Percentiles rank a stretch among this genome's conserved stretches.
These are phyloP conservation scores for Pistacia vera DNA, from an alignment of 345 rosid genomes.

Conservation along the genomic window DNA sequence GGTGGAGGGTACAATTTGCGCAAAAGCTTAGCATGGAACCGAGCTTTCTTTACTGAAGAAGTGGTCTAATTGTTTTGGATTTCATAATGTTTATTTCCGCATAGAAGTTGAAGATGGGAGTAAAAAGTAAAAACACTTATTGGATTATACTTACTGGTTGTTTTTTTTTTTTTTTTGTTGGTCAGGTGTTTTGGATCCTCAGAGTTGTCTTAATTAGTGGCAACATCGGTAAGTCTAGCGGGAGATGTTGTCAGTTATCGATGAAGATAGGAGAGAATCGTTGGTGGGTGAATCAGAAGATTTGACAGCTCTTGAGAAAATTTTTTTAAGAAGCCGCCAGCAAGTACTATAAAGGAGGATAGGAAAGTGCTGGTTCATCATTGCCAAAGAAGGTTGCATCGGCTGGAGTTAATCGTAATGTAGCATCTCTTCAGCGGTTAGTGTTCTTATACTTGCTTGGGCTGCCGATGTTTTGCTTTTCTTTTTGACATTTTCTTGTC, in stretches of 20 bases:
- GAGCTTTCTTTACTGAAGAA: conserved; percentile 89
- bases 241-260: conserved; percentile 48
- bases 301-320: conserved; percentile 51
- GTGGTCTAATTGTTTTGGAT: conserved; percentile 27
- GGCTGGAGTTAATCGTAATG: conserved; percentile 22
- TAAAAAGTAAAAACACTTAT: not conserved
- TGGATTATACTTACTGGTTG: conserved; percentile 3
- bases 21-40: conserved; percentile 92
- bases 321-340: conserved; percentile 51
- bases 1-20: conserved; percentile 76
- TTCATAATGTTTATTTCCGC: not conserved
- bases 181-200: conserved; percentile 69
- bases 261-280: conserved; percentile 60
- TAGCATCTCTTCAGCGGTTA: conserved; percentile 44
- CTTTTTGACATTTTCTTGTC: not conserved
- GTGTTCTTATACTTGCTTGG: conserved; percentile 9
- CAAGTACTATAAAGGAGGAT: conserved; percentile 28
- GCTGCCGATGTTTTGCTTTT: not conserved
- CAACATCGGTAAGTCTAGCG: conserved; percentile 36
- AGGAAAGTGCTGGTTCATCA: conserved; percentile 28
- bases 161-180: not conserved
- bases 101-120: conserved; percentile 1
- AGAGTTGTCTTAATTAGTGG: conserved; percentile 79
- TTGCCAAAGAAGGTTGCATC: conserved; percentile 39
- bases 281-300: conserved; percentile 38